Percentiles rank a stretch among this genome's conserved stretches.
Evolutionary conservation across 768 basidiomycete species (phyloP).

Genomic region (Tephrocybe rancida): DNA sequence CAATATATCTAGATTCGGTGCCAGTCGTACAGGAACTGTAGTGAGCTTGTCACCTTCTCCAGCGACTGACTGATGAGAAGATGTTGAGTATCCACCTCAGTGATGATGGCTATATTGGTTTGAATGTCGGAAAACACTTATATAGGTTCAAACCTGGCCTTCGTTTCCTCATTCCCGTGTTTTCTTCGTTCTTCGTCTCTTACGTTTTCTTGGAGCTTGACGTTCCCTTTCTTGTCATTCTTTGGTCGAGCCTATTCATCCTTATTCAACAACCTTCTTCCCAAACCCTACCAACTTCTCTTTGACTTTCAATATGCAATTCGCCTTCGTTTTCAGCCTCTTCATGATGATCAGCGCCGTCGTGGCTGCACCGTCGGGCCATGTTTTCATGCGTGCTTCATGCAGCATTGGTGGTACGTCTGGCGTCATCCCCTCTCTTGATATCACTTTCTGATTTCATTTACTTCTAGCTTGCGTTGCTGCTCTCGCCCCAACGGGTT

Average conservation of each 20-base stretch:
- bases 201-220: constrained; percentile 15
- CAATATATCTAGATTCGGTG: too few relatives aligned
- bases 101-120: neutral
- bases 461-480: constrained; percentile 11
- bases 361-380: constrained; percentile 12
- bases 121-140: neutral
- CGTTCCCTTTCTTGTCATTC: constrained; percentile 14
- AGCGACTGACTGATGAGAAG: too few relatives aligned
- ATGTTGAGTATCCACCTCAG: too few relatives aligned
- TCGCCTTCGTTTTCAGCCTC: constrained; percentile 10
- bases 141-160: too few relatives aligned
- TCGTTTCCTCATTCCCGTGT: neutral
- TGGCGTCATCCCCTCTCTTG: neutral
- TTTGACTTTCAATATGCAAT: constrained; percentile 10
- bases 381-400: constrained; percentile 11
- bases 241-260: constrained; percentile 1
- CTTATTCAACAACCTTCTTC: neutral
- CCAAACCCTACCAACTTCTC: neutral
- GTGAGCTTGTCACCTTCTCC: too few relatives aligned
- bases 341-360: constrained; percentile 9
- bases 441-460: neutral
- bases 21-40: too few relatives aligned
- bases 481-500: constrained; percentile 15
- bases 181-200: neutral
- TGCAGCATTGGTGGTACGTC: constrained; percentile 14